A percentile compares a stretch with the other conserved stretches of the same genome.
phyloP scores from a whole-genome alignment of 1,284 basidiomycete genomes.

The Marasmius tenuissimus region DNA sequence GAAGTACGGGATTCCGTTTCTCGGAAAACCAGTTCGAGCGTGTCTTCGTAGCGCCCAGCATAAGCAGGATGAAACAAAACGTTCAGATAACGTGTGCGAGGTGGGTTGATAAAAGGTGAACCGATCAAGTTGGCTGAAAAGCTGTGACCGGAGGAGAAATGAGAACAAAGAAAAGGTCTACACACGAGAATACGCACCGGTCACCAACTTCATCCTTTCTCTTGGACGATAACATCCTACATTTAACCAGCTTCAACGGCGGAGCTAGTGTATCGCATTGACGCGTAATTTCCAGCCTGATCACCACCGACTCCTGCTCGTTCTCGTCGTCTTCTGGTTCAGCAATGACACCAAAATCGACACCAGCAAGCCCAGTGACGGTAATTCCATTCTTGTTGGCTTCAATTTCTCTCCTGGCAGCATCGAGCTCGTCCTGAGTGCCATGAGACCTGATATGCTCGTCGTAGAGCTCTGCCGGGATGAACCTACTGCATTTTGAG shows the following conservation, averaged over 20 bases:
- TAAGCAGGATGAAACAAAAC: conserved; percentile 16
- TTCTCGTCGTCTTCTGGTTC: neutral
- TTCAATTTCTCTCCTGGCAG: conserved; percentile 22
- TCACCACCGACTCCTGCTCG: conserved; percentile 4
- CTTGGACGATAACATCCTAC: conserved; percentile 11
- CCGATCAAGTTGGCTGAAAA: conserved; percentile 14
- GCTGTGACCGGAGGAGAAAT: neutral
- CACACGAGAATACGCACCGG: conserved; percentile 3
- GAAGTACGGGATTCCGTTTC: conserved; percentile 11
- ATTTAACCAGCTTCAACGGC: conserved; percentile 7
- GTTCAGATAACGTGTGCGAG: conserved; percentile 5
- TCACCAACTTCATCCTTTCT: conserved; percentile 10
- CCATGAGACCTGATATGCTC: conserved; percentile 12
- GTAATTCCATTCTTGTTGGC: conserved; percentile 24
- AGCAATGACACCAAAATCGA: conserved; percentile 19
- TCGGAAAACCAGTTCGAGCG: conserved; percentile 16
- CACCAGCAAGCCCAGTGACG: conserved; percentile 14
- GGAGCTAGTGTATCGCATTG: conserved; percentile 7
- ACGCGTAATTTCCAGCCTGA: conserved; percentile 4
- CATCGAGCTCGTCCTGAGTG: conserved; percentile 7
- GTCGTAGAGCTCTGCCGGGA: conserved; percentile 5
- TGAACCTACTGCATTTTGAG: conserved; percentile 10
- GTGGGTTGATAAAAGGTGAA: conserved; percentile 10
- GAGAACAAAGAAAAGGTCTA: neutral
- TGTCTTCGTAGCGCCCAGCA: conserved; percentile 20